Evolutionary conservation across 768 basidiomycete genomes (phyloP), one percentile per base, ranked within the genome.

Genomic region (Piloderma croceum): DNA sequence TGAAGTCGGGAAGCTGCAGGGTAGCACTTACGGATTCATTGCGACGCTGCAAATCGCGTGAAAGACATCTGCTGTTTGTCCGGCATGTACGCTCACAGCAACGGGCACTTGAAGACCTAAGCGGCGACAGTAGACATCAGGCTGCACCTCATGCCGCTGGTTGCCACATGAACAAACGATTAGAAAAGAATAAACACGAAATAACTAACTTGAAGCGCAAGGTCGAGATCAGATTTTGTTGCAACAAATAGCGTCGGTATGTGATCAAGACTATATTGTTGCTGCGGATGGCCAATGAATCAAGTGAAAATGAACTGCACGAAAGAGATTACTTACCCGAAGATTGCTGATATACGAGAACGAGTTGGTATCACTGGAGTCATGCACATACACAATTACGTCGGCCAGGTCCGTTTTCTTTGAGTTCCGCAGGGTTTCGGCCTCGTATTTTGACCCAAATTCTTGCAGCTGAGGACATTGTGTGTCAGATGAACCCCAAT

Each of bases 321-420:
- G 40, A 22, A 35, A 7, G 39, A 61, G 60, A 51, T 22, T 31
- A 64, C 77, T 42, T 58, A 94, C 92, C 60, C 94, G 78, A 53
- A 97, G 68, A 65, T 94, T 96, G 52, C 90, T 93, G 60, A 99
- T 91, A 64, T 98, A 96, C 34, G 90, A 93, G 61, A 99, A 99
- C 7, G 91, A 96, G 64, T 99, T 98, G 29, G 94, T 97, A 59
- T 99, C 94, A 57, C 90, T 92, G 34, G 93, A 97, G 63, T 99
- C 94, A 54, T 97, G 82, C 23, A 97, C 91, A 58, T 94, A 97
- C 47, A 93, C 76, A 45, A 97, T 87, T 31, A 97, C 89, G 62
- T 99, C 94, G 15, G 89, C 90, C 33, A 88, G 65, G 58, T 96
- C 93, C 23, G 83, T 81, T 67, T 92, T 96, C 69, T 90, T 94